Base-by-base conservation (phyloP, 2,329 filamentous ascomycete species). In the Xylariomycetidae sp. region DNA sequence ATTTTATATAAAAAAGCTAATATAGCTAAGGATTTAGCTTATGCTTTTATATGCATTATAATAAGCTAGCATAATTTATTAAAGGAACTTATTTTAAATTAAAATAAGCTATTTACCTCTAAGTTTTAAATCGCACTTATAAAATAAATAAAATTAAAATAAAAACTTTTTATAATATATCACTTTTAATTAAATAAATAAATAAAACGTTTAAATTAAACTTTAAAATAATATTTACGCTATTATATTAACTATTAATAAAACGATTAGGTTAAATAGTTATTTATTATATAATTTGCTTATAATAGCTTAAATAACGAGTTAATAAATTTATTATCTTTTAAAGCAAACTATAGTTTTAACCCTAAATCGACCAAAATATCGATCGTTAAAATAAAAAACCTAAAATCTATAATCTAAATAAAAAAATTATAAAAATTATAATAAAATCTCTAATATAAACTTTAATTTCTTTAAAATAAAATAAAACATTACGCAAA, bases 251-350 rank as follows among this genome's bases (percentile, higher is more conserved):
- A 31, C 28, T 34, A 33, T 15, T 32, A 31, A 27, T 30, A 38
- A 37, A 22, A 33, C 16, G 36, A 35, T 27, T 43, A 31, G 20
- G 13, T 35, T 13, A 20, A 31, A 29, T 27, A 36, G 31, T 31
- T 40, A 37, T 27, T 30, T 18, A 23, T 29, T 31, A 22, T 23
- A 27, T 32, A 43, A 36, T 28, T 41, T 22, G 14, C 17, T 13
- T 40, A 40, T 30, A 43, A 41, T 30, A 37, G 7, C 16, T 40
- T 35, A n/a, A 22, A 22, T 27, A 23, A 31, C 14, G 32, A 37
- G 33, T 25, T n/a, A 12, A 35, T 28, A 33, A 16, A 26, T 34
- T 26, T 27, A 18, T 32, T 16, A 25, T 30, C 17, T 31, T 41
- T 44, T 31, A 35, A 31, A 37, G 32, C 8, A 16, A 42, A 37